Evolutionary conservation across 352 stramenopile species (phyloP), one percentile per base, ranked within the genome.

Genomic region (Globisporangium recalcitrans): DNA sequence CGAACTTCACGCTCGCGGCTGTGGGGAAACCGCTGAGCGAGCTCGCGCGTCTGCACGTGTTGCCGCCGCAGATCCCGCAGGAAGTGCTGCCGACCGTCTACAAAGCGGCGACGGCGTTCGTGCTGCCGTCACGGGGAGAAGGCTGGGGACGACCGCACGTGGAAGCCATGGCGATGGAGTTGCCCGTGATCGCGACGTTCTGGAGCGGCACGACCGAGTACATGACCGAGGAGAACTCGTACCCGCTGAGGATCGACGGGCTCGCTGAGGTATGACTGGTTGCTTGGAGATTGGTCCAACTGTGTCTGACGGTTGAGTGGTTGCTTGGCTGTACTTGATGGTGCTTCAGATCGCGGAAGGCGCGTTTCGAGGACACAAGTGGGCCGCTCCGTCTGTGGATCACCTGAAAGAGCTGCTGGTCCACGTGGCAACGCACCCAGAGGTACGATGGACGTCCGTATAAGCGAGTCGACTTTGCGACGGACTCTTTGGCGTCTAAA

Each of bases 111-210:
- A 84, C 74, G 22, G 85, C 86, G 8, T 93, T 98, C 59, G 93
- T 98, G 54, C 70, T 97, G 6, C 93, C 93, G 3, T 97, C 87
- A 4, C 73, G 91, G 52, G 93, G 93, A n/a, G 93, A 98, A 78
- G 92, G 93, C 31, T 98, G 93, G 93, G 91, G 94, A 4, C 80
- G 94, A 16, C 91, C 92, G 14, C 90, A 98, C 60, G 88, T 97
- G 1, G 94, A 98, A 60, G 92, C 93, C 8, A 98, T 98, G 94
- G 77, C 88, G 3, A 97, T 97, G 85, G 91, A 75, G 6, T 64
- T 90, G 26, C 88, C 91, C 14, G 71, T 98, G 4, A 93, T 98
- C 34, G 88, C 91, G 16, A 98, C 91, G 9, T 96, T 93, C 64
- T 98, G 90, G 87, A 97, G 85, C 56, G 93, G 93, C 11, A 87